Percentiles rank a stretch among this genome's conserved stretches.
These are phyloP conservation scores for Phytophthora nicotianae DNA, from an alignment of 352 stramenopile genomes.

Conservation along the genomic window DNA sequence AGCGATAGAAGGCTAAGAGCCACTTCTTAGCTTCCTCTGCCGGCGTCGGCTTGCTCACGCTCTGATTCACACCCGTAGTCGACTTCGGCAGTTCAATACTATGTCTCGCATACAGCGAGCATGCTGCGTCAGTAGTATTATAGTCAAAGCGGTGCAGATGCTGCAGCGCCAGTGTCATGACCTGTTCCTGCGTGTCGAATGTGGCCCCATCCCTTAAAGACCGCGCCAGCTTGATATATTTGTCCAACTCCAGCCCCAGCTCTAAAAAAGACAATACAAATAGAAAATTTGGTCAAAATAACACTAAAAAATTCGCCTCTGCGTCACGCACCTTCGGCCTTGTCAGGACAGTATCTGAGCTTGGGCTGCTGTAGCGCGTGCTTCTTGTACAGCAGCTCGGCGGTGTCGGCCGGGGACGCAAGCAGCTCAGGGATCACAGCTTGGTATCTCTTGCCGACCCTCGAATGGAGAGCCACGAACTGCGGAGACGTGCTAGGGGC, in stretches of 20 bases:
- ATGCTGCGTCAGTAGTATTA: constrained; percentile 77
- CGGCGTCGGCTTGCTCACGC: constrained; percentile 19
- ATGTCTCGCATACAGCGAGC: constrained; percentile 80
- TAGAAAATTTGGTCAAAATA: constrained; percentile 7
- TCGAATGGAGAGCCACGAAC: constrained; percentile 75
- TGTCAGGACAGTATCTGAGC: constrained; percentile 50
- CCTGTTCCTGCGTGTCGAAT: constrained; percentile 82
- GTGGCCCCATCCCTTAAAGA: constrained; percentile 78
- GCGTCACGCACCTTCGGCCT: constrained; percentile 51
- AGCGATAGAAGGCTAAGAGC: constrained; percentile 70
- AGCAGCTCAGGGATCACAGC: constrained; percentile 67
- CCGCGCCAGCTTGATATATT: constrained; percentile 79
- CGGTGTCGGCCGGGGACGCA: constrained; percentile 13
- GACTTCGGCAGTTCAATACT: constrained; percentile 72
- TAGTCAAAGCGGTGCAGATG: constrained; percentile 86
- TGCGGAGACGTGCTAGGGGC: constrained; percentile 29
- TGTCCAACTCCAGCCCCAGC: constrained; percentile 68
- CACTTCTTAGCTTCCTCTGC: constrained; percentile 62
- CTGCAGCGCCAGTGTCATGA: constrained; percentile 70
- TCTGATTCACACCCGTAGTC: constrained; percentile 4
- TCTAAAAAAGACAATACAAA: constrained; percentile 31
- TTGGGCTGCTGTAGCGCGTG: constrained; percentile 39
- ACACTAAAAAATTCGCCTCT: constrained; percentile 2
- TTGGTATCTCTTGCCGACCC: constrained; percentile 85
- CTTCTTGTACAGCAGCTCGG: constrained; percentile 33